phyloP scores from a whole-genome alignment of 768 basidiomycete species.

The Leccinum arenicola region DNA sequence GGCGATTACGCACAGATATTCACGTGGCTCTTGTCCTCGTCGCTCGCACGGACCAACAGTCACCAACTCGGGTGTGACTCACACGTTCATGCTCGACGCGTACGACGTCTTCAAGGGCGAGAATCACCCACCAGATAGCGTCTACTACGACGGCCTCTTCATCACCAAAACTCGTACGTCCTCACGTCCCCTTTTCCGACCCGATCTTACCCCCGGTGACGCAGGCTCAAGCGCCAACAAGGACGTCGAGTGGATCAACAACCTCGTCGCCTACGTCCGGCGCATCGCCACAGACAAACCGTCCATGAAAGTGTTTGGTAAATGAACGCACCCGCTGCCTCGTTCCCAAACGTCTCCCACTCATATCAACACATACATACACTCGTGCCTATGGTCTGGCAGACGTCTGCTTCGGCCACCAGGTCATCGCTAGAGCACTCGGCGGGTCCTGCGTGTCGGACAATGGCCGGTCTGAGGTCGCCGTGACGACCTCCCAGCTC shows the following conservation, averaged over 20 bases:
- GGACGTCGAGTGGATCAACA: constrained; percentile 72
- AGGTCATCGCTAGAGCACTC: too few relatives aligned
- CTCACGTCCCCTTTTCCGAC: constrained; percentile 25
- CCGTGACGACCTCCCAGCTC: too few relatives aligned
- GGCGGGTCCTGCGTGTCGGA: too few relatives aligned
- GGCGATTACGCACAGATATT: constrained; percentile 60
- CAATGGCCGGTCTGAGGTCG: too few relatives aligned
- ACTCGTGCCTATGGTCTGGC: too few relatives aligned
- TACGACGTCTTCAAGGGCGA: constrained; percentile 77
- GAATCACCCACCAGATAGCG: constrained; percentile 57
- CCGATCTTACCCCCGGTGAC: too few relatives aligned
- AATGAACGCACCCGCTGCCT: neutral
- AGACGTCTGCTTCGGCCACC: too few relatives aligned
- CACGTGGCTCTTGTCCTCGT: constrained; percentile 38
- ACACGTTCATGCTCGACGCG: constrained; percentile 52
- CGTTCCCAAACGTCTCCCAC: neutral
- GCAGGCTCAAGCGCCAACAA: constrained; percentile 77
- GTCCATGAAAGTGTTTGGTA: constrained; percentile 70
- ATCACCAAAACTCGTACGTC: constrained; percentile 83
- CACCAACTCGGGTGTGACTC: constrained; percentile 7
- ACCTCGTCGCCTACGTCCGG: constrained; percentile 57
- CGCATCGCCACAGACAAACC: constrained; percentile 50
- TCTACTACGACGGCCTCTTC: constrained; percentile 65
- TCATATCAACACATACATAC: neutral
- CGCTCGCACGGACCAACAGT: constrained; percentile 21